phyloP scores from a whole-genome alignment of 2,329 filamentous ascomycete species.

The Ramularia collo-cygni region DNA sequence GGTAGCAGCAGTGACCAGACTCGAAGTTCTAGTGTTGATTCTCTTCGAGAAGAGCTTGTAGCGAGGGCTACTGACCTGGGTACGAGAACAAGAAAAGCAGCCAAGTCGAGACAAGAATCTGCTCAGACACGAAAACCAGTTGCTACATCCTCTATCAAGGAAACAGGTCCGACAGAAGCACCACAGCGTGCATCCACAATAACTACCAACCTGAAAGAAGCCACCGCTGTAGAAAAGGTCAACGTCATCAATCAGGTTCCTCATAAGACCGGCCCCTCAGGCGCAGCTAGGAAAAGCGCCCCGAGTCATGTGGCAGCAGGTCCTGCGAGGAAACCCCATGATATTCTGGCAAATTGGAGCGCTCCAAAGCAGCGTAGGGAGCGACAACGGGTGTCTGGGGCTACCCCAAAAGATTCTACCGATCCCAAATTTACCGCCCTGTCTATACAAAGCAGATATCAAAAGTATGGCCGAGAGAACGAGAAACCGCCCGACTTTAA shows the following conservation, averaged over 20 bases:
- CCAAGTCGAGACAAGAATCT: neutral
- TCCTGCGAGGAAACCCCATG: constrained; percentile 3
- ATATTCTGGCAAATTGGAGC: constrained; percentile 14
- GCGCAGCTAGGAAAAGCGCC: constrained; percentile 13
- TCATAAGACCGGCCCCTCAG: neutral
- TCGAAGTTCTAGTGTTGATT: constrained; percentile 7
- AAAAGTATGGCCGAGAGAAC: constrained; percentile 16
- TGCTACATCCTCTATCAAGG: constrained; percentile 3
- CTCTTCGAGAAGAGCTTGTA: constrained; percentile 9
- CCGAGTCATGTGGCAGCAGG: constrained; percentile 2
- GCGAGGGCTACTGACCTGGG: neutral
- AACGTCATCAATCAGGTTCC: neutral
- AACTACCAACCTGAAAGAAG: too few species aligned
- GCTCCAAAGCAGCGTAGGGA: constrained; percentile 11
- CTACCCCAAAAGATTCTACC: constrained; percentile 18
- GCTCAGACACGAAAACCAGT: neutral
- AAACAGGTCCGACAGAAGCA: neutral
- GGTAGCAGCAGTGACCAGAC: constrained; percentile 1
- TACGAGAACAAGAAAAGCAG: neutral
- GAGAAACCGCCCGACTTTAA: constrained; percentile 25
- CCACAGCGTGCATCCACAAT: neutral
- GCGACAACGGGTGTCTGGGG: constrained; percentile 14
- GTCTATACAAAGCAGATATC: constrained; percentile 16
- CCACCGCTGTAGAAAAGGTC: too few species aligned
- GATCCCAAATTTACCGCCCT: constrained; percentile 19